These are phyloP conservation scores for Pisolithus sp. DNA, from an alignment of 768 basidiomycete species.

Conservation along the genomic window DNA sequence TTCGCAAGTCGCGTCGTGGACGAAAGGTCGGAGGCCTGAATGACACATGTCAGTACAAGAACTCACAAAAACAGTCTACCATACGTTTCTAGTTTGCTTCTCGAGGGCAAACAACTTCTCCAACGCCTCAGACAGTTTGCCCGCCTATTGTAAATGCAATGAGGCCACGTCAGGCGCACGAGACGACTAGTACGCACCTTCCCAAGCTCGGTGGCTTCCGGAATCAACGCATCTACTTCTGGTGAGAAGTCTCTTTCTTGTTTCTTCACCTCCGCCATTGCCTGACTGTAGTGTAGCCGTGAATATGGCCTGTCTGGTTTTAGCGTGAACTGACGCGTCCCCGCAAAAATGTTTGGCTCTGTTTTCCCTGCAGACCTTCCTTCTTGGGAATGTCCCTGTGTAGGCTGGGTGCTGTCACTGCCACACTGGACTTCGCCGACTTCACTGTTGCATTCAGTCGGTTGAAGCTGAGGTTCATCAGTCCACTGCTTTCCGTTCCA, in stretches of 20 bases:
- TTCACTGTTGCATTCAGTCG: conserved; percentile 2
- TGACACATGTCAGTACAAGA: not conserved
- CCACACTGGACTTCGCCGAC: not conserved
- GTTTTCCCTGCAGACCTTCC: conserved; percentile 21
- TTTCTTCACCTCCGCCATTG: conserved; percentile 77
- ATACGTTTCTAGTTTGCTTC: conserved; percentile 93
- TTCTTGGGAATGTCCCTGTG: conserved; percentile 19
- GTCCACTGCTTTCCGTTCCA: conserved; percentile 22
- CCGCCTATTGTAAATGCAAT: conserved; percentile 44
- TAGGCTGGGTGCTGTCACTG: not conserved
- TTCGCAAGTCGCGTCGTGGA: conserved; percentile 89
- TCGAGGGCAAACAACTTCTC: conserved; percentile 87
- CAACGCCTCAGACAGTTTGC: conserved; percentile 76
- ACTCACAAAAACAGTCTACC: conserved; percentile 15
- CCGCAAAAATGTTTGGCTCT: conserved; percentile 44
- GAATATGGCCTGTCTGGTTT: conserved; percentile 32
- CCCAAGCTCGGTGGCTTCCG: conserved; percentile 59
- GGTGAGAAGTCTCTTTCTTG: conserved; percentile 82
- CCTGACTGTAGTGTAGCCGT: conserved; percentile 36
- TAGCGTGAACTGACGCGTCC: conserved; percentile 49
- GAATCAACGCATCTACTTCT: conserved; percentile 73
- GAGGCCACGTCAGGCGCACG: conserved; percentile 7
- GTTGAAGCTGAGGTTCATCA: conserved; percentile 20
- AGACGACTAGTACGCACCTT: conserved; percentile 45
- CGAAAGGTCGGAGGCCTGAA: conserved; percentile 81